Evolutionary conservation across 2,329 filamentous ascomycete species (phyloP).

Genomic region (Stemphylium beticola): DNA sequence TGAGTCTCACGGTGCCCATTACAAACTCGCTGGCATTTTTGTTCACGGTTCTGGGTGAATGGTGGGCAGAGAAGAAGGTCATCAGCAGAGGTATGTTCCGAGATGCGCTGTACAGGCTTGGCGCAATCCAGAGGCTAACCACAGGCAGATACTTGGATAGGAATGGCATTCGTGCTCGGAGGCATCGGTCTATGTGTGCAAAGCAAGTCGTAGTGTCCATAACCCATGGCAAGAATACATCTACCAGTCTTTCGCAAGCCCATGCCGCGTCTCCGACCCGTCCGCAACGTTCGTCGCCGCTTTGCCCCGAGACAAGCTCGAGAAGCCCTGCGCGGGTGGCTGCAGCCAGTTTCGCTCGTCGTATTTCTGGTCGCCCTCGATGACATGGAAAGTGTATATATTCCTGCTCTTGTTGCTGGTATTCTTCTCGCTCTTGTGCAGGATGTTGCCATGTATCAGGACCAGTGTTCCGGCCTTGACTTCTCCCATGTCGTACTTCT

Average conservation of each 20-base stretch:
- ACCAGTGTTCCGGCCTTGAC: conserved; percentile 91
- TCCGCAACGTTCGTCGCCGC: not conserved
- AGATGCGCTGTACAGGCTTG: not conserved
- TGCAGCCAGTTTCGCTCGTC: conserved; percentile 94
- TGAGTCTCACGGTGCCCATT: conserved; percentile 92
- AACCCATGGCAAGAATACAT: not conserved
- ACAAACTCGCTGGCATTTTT: conserved; percentile 93
- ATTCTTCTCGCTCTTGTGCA: conserved; percentile 97
- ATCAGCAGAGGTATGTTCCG: conserved; percentile 75
- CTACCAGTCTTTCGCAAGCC: conserved; percentile 25
- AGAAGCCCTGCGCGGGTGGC: conserved; percentile 80
- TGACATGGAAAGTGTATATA: conserved; percentile 97
- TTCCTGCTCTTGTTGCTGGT: conserved; percentile 83
- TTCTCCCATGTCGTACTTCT: conserved; percentile 78
- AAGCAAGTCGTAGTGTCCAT: conserved; percentile 47
- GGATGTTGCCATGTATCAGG: conserved; percentile 90
- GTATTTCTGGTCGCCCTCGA: conserved; percentile 81
- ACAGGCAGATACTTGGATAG: conserved; percentile 75
- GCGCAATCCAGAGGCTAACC: conserved; percentile 9
- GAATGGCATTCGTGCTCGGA: conserved; percentile 77
- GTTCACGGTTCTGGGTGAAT: conserved; percentile 95
- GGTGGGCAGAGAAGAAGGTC: conserved; percentile 91
- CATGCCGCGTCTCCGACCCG: conserved; percentile 1
- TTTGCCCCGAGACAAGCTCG: conserved; percentile 59
- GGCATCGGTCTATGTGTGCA: conserved; percentile 87